Percentiles rank a stretch among this genome's conserved stretches.
These are phyloP conservation scores for Russula abietina DNA, from an alignment of 768 basidiomycete species.

Conservation along the genomic window DNA sequence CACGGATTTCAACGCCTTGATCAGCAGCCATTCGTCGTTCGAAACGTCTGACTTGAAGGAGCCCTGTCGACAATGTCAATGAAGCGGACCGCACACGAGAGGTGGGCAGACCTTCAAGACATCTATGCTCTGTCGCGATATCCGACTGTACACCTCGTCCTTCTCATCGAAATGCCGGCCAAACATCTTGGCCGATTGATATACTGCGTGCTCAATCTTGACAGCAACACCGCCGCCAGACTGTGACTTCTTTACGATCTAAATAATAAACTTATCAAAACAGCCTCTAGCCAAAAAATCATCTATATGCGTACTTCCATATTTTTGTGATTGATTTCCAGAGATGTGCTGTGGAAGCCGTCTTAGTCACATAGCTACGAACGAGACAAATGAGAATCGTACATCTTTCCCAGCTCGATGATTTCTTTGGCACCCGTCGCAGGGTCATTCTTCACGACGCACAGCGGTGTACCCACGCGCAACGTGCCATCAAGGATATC, in stretches of 20 bases:
- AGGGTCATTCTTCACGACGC: conserved; percentile 90
- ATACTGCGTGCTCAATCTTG: conserved; percentile 96
- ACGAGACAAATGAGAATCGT: conserved; percentile 30
- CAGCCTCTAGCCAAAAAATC: not conserved
- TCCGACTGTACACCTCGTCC: conserved; percentile 86
- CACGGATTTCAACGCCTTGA: conserved; percentile 82
- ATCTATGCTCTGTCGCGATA: conserved; percentile 91
- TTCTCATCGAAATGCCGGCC: conserved; percentile 95
- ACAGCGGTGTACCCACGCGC: conserved; percentile 88
- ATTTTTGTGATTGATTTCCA: conserved; percentile 96
- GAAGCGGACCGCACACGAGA: not conserved
- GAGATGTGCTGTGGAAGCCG: conserved; percentile 60
- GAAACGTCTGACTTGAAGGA: conserved; percentile 86
- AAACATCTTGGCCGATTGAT: conserved; percentile 92
- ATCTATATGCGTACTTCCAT: conserved; percentile 52
- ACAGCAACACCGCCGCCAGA: conserved; percentile 96
- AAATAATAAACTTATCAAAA: conserved; percentile 9
- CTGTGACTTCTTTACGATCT: conserved; percentile 90
- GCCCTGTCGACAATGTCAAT: conserved; percentile 39
- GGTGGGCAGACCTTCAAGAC: conserved; percentile 70
- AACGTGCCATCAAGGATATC: conserved; percentile 92
- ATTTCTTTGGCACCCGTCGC: conserved; percentile 85
- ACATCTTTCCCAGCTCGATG: conserved; percentile 93
- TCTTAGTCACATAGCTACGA: conserved; percentile 6
- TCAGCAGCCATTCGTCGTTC: conserved; percentile 89